phyloP scores from a whole-genome alignment of 179 eudicot genomes.

The Gypsophila paniculata region DNA sequence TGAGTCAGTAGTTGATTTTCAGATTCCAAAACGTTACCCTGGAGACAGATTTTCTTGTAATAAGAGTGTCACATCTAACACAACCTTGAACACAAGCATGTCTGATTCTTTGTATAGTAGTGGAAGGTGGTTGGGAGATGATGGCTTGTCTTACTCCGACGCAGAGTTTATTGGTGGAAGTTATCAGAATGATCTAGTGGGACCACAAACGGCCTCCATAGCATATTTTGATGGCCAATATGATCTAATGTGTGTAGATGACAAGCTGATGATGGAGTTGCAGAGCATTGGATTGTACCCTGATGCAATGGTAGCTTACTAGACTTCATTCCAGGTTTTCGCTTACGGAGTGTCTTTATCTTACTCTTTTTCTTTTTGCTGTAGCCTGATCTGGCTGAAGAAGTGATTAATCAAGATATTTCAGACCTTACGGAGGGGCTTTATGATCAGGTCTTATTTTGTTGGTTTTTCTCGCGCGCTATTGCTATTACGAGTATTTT shows the following conservation, averaged over 20 bases:
- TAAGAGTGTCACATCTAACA: conserved; percentile 46
- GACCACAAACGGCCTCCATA: conserved; percentile 38
- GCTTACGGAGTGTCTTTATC: neutral
- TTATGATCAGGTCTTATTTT: conserved; percentile 35
- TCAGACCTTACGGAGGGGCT: conserved; percentile 40
- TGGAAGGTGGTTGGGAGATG: conserved; percentile 57
- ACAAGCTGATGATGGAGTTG: conserved; percentile 69
- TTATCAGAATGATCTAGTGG: conserved; percentile 44
- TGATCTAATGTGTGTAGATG: conserved; percentile 63
- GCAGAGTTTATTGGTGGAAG: conserved; percentile 55
- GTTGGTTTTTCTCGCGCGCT: neutral
- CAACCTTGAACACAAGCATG: conserved; percentile 43
- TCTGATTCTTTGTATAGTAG: conserved; percentile 51
- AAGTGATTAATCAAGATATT: conserved; percentile 41
- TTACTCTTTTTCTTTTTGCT: conserved; percentile 15
- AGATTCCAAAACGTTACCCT: conserved; percentile 33
- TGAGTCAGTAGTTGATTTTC: conserved; percentile 42
- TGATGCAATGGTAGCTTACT: conserved; percentile 61
- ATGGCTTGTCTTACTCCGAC: conserved; percentile 55
- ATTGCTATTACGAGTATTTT: neutral
- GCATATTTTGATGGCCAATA: conserved; percentile 53
- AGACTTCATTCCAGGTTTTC: conserved; percentile 15
- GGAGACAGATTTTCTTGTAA: conserved; percentile 61
- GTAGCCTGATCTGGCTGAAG: conserved; percentile 50
- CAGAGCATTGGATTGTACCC: conserved; percentile 74